Percentiles rank a stretch among this genome's conserved stretches.
phyloP scores from a whole-genome alignment of 2,329 filamentous ascomycete species.

The Alternaria postmessia region DNA sequence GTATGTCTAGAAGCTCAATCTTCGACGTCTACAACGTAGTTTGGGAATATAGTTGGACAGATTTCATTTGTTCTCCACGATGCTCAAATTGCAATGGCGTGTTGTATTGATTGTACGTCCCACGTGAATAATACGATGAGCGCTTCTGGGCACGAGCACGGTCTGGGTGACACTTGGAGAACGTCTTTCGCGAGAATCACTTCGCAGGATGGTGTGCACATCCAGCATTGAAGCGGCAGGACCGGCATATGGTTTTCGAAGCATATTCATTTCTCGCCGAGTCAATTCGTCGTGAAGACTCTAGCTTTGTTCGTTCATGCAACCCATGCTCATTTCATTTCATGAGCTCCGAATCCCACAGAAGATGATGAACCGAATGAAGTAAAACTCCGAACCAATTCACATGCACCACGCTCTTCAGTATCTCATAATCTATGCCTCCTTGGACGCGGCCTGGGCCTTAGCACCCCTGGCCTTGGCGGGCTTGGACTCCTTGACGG shows the following conservation, averaged over 20 bases:
- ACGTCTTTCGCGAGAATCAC: background rate
- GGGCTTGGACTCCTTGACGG: constrained; percentile 77
- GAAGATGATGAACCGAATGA: constrained; percentile 30
- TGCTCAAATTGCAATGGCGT: background rate
- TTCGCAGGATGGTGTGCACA: background rate
- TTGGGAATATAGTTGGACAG: background rate
- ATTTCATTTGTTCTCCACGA: background rate
- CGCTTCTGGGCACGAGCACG: background rate
- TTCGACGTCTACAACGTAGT: background rate
- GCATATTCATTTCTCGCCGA: constrained; percentile 21
- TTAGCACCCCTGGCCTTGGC: constrained; percentile 80
- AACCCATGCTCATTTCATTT: constrained; percentile 19
- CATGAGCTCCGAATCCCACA: constrained; percentile 22
- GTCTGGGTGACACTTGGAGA: background rate
- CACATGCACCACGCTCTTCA: constrained; percentile 18
- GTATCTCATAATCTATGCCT: constrained; percentile 35
- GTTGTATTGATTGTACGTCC: background rate
- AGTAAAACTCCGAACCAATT: constrained; percentile 28
- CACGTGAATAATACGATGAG: background rate
- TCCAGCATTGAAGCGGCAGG: background rate
- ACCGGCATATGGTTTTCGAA: constrained; percentile 14
- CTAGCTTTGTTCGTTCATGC: constrained; percentile 18
- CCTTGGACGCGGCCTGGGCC: constrained; percentile 71
- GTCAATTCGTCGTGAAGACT: constrained; percentile 20
- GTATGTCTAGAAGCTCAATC: background rate